Evolutionary conservation across 2,329 filamentous ascomycete genomes (phyloP), one percentile per base, ranked within the genome.

Genomic region (Chaetomium strumarium): DNA sequence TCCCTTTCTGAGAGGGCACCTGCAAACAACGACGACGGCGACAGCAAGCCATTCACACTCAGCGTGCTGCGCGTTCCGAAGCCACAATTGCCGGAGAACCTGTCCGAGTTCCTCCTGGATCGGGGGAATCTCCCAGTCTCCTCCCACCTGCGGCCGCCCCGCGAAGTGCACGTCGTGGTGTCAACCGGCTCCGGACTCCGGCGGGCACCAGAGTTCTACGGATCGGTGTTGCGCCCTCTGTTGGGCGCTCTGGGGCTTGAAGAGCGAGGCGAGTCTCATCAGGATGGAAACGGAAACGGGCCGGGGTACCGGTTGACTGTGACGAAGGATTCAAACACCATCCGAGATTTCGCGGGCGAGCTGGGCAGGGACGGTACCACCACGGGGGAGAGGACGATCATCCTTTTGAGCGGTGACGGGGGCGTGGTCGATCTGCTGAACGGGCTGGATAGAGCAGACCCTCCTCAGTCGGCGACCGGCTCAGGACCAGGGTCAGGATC

Each of bases 381-480:
- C 1, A n/a, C n/a, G n/a, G 20, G 36, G 2, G 34, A 42, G 8
- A 52, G 31, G 63, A 83, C 84, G 0, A 75, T 96, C 24, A 70
- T 96, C 30, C 77, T 97, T 12, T 75, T 96, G 5, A 92, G 87
- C 45, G 92, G 92, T 7, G 92, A 97, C 67, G 92, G 92, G 13
- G 92, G 90, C 6, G 69, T 95, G 2, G 79, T 90, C 16, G 92
- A 97, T 61, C 73, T 93, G 1, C 74, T 96, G 54, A 95, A 96
- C 64, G 80, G 79, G 2, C 74, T 67, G 24, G 64, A 67, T 11
- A 59, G 34, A 41, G 10, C 19, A 11, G 20, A 7, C 20, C 6
- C 40, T 14, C 20, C 7, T 13, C 34, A 7, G 13, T 13, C 17
- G 5, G 9, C 41, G 2, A n/a, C n/a, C n/a, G n/a, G n/a, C n/a